Evolutionary conservation across 129 eudicot genomes (phyloP).

Genomic region (Dittrichia graveolens): DNA sequence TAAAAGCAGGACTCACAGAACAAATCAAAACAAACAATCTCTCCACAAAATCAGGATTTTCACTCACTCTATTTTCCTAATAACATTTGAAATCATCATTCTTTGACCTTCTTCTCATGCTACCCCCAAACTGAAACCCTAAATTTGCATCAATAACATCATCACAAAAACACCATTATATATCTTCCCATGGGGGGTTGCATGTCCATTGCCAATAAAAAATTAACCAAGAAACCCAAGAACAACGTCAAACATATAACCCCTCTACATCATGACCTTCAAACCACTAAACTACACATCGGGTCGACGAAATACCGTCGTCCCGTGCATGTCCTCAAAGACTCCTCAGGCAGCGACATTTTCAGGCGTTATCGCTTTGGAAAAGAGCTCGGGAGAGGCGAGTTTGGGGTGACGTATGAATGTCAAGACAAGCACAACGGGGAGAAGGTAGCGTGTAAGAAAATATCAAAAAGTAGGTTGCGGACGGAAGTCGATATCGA

Average conservation of each 20-base stretch:
- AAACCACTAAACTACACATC: constrained; percentile 23
- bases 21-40: constrained; percentile 19
- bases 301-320: constrained; percentile 28
- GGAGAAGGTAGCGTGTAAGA: constrained; percentile 74
- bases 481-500: constrained; percentile 78
- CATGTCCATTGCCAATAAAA: constrained; percentile 57
- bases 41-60: constrained; percentile 38
- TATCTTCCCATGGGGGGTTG: constrained; percentile 74
- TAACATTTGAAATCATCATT: constrained; percentile 34
- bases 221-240: constrained; percentile 39
- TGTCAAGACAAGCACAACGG: constrained; percentile 55
- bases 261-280: constrained; percentile 12
- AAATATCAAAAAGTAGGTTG: constrained; percentile 69
- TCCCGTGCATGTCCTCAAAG: constrained; percentile 43
- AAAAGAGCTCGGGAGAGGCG: constrained; percentile 84
- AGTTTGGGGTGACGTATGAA: constrained; percentile 83
- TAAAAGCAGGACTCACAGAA: constrained; percentile 34
- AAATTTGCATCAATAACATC: constrained; percentile 24
- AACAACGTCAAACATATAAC: constrained; percentile 34
- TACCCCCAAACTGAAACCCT: constrained; percentile 42
- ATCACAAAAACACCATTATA: constrained; percentile 13
- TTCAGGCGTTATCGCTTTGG: constrained; percentile 55
- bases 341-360: constrained; percentile 48
- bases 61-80: constrained; percentile 31
- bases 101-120: constrained; percentile 40